phyloP scores from a whole-genome alignment of 2,329 filamentous ascomycete species.

The Alternaria viburni region DNA sequence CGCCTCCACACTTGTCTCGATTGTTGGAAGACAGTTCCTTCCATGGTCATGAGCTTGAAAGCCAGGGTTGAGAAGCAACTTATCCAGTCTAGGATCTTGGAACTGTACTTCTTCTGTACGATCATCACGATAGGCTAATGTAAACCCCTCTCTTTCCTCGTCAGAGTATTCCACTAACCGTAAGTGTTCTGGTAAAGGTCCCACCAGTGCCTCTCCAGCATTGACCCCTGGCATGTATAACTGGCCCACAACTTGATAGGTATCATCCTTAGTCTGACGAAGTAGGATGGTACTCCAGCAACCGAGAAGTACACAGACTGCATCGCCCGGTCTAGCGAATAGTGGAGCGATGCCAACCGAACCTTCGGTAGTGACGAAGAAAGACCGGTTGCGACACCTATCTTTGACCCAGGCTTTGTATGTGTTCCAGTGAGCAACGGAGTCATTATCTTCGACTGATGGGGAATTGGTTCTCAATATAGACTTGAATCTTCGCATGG shows the following conservation, averaged over 20 bases:
- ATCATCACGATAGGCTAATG: no score
- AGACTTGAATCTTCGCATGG: neutral
- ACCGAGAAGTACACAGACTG: neutral
- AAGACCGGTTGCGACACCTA: neutral
- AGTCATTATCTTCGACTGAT: no score
- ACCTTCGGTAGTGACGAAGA: neutral
- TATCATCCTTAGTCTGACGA: fast-evolving
- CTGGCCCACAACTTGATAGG: neutral
- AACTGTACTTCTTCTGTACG: neutral
- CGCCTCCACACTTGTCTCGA: neutral
- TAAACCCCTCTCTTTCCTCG: no score
- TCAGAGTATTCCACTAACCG: no score
- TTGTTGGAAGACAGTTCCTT: fast-evolving
- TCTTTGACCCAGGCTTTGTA: fast-evolving
- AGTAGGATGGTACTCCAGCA: neutral
- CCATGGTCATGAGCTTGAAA: neutral
- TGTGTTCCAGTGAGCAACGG: fast-evolving
- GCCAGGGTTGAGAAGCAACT: neutral
- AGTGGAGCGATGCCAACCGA: neutral
- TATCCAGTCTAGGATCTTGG: neutral
- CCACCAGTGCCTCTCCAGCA: neutral
- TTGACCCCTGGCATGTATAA: fast-evolving
- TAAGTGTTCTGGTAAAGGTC: neutral
- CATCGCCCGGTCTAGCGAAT: neutral
- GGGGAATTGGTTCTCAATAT: no score